Conservation (phyloP, 78 protist genomes). For the Dictyostelium citrinum region DNA sequence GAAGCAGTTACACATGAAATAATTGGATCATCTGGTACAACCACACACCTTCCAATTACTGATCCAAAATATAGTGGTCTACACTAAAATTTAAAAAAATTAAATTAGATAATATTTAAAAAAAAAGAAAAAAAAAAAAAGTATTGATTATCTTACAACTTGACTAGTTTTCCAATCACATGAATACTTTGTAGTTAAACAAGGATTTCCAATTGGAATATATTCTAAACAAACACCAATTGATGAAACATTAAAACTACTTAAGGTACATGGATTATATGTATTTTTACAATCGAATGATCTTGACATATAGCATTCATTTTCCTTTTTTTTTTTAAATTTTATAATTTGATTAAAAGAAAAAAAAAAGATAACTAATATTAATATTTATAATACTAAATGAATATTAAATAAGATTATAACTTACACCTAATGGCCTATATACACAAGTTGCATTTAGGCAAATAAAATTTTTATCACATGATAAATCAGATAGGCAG, state of each 20-base stretch:
- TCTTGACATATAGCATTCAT: background rate
- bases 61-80: background rate
- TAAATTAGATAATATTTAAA: background rate
- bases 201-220: background rate
- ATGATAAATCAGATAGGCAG: background rate
- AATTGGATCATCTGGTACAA: background rate
- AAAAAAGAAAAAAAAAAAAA: background rate
- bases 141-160: background rate
- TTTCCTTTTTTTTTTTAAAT: background rate
- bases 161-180: slow-evolving; percentile 8
- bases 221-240: slow-evolving; percentile 17
- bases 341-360: background rate
- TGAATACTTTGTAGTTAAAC: background rate
- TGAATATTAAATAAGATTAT: too few species aligned
- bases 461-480: background rate
- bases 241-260: background rate
- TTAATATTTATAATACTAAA: background rate
- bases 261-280: background rate
- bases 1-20: background rate
- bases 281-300: background rate
- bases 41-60: background rate
- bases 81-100: background rate
- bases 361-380: background rate
- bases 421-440: background rate
- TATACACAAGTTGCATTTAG: background rate